Evolutionary conservation across 208 protist species (phyloP).

Genomic region (Acanthamoeba healyi): DNA sequence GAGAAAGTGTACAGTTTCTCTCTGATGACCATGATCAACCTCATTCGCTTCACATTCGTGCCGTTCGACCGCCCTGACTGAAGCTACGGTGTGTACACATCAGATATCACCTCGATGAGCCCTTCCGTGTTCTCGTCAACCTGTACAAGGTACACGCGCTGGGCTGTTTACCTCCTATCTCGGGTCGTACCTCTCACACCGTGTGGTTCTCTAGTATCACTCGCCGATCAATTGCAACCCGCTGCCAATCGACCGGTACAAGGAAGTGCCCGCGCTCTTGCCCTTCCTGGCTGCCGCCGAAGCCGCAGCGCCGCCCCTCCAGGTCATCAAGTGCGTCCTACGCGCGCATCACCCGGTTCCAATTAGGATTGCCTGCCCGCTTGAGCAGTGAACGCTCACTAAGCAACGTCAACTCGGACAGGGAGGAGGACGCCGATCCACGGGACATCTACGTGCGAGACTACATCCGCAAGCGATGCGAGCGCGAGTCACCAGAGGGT

Average conservation of each 20-base stretch:
- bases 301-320: background rate
- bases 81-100: no score
- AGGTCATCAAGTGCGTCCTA: background rate
- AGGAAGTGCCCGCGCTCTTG: background rate
- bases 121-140: background rate
- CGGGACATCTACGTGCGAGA: background rate
- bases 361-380: no score
- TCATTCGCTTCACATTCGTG: no score
- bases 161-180: background rate
- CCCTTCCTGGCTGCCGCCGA: constrained; percentile 1
- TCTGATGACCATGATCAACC: no score
- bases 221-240: constrained; percentile 25
- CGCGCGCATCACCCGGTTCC: background rate
- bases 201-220: background rate
- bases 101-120: constrained; percentile 36
- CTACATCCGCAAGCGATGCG: background rate
- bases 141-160: constrained; percentile 28
- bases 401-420: background rate
- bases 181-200: background rate
- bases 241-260: background rate
- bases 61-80: no score
- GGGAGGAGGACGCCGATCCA: constrained; percentile 15
- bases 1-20: constrained; percentile 21
- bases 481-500: background rate
- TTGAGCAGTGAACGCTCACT: no score